Conservation (phyloP, 2,329 filamentous ascomycete species). For the Pseudonectria foliicola region DNA sequence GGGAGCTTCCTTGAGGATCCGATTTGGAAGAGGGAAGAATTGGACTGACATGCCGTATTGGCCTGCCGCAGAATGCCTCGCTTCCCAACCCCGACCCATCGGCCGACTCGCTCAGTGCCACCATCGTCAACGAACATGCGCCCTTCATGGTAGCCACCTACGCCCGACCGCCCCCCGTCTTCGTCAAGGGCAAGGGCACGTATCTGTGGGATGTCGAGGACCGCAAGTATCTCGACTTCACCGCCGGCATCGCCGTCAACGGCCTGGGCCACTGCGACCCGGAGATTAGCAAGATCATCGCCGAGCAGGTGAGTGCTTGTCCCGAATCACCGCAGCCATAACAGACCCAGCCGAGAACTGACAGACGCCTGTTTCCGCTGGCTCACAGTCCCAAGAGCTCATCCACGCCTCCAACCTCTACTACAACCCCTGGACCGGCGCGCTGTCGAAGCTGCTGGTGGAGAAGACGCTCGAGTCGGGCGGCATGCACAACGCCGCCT, state of each 20-base stretch:
- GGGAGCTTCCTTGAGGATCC: no score
- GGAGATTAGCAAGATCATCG: constrained; percentile 66
- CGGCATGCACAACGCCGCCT: constrained; percentile 70
- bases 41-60: no score
- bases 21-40: no score
- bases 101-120: constrained; percentile 64
- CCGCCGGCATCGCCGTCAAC: constrained; percentile 92
- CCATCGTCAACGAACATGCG: constrained; percentile 66
- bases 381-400: constrained; percentile 57
- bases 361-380: no score
- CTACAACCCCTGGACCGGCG: constrained; percentile 92
- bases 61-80: constrained; percentile 22
- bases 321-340: neutral
- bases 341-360: constrained; percentile 2
- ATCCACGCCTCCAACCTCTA: constrained; percentile 95
- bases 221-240: constrained; percentile 86
- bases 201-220: constrained; percentile 89
- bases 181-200: constrained; percentile 79
- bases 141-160: constrained; percentile 97
- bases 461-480: constrained; percentile 73
- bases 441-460: constrained; percentile 77
- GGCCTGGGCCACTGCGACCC: constrained; percentile 84
- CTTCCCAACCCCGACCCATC: constrained; percentile 65
- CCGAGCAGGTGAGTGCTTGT: constrained; percentile 57
- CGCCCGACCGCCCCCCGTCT: constrained; percentile 80